These are phyloP conservation scores for Aspergillus sp. DNA, from an alignment of 2,329 filamentous ascomycete genomes.

Conservation along the genomic window DNA sequence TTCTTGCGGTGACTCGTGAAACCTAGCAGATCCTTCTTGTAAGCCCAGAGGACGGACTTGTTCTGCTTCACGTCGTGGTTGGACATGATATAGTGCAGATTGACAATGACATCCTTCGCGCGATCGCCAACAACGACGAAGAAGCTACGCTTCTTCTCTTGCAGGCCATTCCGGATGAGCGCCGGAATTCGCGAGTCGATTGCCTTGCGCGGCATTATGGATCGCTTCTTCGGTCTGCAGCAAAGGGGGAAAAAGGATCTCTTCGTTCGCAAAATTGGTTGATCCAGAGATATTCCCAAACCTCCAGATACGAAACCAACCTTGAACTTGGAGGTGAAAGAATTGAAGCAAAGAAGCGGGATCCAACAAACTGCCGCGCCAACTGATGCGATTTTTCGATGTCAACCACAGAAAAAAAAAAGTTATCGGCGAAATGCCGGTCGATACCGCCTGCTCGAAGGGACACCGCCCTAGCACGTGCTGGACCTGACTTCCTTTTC, in stretches of 20 bases:
- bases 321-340: not conserved
- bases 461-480: constrained; percentile 18
- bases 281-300: not conserved
- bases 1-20: constrained; percentile 98
- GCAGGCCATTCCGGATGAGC: constrained; percentile 85
- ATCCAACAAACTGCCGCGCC: not conserved
- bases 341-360: not conserved
- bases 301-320: not conserved
- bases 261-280: not conserved
- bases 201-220: constrained; percentile 45
- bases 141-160: constrained; percentile 96
- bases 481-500: not conserved
- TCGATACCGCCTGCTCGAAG: constrained; percentile 10
- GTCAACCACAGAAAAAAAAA: constrained; percentile 25
- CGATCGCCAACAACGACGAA: constrained; percentile 94
- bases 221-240: constrained; percentile 1
- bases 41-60: constrained; percentile 96
- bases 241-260: not conserved
- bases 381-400: too few relatives aligned
- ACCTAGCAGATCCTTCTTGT: constrained; percentile 94
- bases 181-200: constrained; percentile 88
- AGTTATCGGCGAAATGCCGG: constrained; percentile 27
- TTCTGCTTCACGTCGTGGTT: constrained; percentile 88
- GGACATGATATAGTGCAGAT: constrained; percentile 90
- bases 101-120: constrained; percentile 94